A percentile compares a stretch with the other conserved stretches of the same genome.
Evolutionary conservation across 1,284 basidiomycete species (phyloP).

Genomic region (Cronartium quercuum): DNA sequence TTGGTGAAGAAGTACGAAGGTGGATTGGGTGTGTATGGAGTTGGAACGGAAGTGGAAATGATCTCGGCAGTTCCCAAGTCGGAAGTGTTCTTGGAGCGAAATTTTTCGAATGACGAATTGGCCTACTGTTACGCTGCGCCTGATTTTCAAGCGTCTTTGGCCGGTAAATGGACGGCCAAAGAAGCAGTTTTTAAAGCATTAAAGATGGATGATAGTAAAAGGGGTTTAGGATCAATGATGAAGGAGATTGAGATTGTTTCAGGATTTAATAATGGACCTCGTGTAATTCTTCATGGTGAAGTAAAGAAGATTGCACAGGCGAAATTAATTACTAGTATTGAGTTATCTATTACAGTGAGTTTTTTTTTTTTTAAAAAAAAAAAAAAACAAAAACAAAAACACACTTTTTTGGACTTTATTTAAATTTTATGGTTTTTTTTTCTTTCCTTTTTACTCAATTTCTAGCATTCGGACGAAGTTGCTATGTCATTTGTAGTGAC

Average conservation of each 20-base stretch:
- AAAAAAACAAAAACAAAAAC: not conserved
- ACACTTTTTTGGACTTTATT: not conserved
- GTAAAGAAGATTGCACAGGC: conserved; percentile 65
- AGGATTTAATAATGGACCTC: conserved; percentile 55
- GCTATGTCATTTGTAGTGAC: not conserved
- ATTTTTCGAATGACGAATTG: conserved; percentile 86
- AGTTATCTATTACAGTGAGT: conserved; percentile 76
- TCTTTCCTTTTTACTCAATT: not conserved
- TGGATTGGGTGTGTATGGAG: conserved; percentile 42
- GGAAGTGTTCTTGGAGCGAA: conserved; percentile 80
- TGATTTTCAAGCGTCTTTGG: conserved; percentile 82
- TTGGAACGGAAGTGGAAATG: conserved; percentile 58
- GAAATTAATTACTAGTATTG: conserved; percentile 67
- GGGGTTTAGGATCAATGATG: conserved; percentile 86
- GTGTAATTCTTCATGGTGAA: conserved; percentile 71
- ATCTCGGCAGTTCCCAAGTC: conserved; percentile 84
- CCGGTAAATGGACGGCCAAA: conserved; percentile 93
- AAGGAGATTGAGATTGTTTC: conserved; percentile 94
- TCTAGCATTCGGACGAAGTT: not conserved
- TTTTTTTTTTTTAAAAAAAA: not conserved
- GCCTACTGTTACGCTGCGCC: conserved; percentile 79
- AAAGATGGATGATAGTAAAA: conserved; percentile 74
- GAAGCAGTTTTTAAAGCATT: conserved; percentile 97
- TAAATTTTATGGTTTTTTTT: not conserved
- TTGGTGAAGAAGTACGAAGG: conserved; percentile 55